Conservation (phyloP, 306 rosid species). For the Quercus dentata region DNA sequence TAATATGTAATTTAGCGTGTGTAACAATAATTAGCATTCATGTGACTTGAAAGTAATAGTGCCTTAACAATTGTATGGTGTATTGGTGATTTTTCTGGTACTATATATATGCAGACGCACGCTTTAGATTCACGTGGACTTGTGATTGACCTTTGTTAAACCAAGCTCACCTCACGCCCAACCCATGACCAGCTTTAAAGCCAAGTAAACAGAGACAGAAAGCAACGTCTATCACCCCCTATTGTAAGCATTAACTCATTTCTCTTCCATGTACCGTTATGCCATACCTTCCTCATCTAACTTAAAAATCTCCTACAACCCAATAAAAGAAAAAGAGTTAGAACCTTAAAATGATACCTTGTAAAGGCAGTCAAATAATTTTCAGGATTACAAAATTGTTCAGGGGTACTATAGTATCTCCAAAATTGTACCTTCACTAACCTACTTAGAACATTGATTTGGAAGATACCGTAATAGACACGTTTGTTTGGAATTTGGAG, state of each 20-base stretch:
- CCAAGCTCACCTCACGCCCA: conserved; percentile 18
- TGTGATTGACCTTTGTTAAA: background rate
- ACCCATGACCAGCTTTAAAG: conserved; percentile 54
- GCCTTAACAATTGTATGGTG: background rate
- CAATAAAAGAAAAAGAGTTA: too few relatives aligned
- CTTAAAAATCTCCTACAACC: too few relatives aligned
- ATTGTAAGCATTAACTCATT: conserved; percentile 4
- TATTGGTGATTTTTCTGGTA: background rate
- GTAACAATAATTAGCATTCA: too few relatives aligned
- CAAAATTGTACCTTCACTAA: background rate
- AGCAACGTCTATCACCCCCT: conserved; percentile 27
- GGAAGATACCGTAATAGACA: too few relatives aligned
- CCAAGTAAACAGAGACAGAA: conserved; percentile 36
- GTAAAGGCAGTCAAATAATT: too few relatives aligned
- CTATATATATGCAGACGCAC: background rate
- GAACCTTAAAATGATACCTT: background rate
- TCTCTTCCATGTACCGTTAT: conserved; percentile 11
- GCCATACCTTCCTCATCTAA: background rate
- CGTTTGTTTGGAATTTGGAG: too few relatives aligned
- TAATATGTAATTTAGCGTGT: too few relatives aligned
- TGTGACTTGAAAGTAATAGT: too few relatives aligned
- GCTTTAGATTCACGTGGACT: background rate
- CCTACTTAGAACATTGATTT: background rate
- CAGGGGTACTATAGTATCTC: too few relatives aligned
- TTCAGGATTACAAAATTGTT: too few relatives aligned